Conservation (phyloP, 1,284 basidiomycete genomes). For the Calocybe gambosa region DNA sequence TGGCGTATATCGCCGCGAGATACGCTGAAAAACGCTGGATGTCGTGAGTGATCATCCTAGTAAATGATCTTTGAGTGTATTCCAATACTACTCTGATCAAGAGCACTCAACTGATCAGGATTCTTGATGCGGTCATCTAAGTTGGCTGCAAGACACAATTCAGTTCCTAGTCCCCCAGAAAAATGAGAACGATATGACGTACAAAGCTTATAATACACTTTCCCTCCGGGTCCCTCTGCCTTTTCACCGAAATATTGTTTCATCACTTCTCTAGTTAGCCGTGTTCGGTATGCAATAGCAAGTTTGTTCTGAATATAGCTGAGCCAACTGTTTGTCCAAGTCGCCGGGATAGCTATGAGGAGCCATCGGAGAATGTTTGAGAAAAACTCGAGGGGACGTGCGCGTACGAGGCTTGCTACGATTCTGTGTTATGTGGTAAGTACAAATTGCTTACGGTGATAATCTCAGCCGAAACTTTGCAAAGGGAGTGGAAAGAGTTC, state of each 20-base stretch:
- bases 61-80: conserved; percentile 7
- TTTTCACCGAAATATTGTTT: conserved; percentile 79
- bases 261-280: conserved; percentile 82
- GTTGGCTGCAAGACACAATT: conserved; percentile 50
- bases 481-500: background rate
- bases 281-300: conserved; percentile 86
- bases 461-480: background rate
- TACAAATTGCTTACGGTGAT: conserved; percentile 2
- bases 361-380: conserved; percentile 88
- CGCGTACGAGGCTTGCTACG: conserved; percentile 92
- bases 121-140: conserved; percentile 95
- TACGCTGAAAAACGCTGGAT: conserved; percentile 91
- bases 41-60: conserved; percentile 90
- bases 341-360: conserved; percentile 89
- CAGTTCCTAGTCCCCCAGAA: background rate
- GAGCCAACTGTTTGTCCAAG: conserved; percentile 96
- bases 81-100: background rate
- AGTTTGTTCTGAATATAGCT: conserved; percentile 93
- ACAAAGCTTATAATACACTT: conserved; percentile 92
- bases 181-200: conserved; percentile 21
- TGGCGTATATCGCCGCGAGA: conserved; percentile 91
- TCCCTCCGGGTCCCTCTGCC: conserved; percentile 52
- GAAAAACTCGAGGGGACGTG: conserved; percentile 76
- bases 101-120: conserved; percentile 72
- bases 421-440: conserved; percentile 48